These are phyloP conservation scores for Hymenoscyphus occultus DNA, from an alignment of 2,329 filamentous ascomycete genomes.

Conservation along the genomic window DNA sequence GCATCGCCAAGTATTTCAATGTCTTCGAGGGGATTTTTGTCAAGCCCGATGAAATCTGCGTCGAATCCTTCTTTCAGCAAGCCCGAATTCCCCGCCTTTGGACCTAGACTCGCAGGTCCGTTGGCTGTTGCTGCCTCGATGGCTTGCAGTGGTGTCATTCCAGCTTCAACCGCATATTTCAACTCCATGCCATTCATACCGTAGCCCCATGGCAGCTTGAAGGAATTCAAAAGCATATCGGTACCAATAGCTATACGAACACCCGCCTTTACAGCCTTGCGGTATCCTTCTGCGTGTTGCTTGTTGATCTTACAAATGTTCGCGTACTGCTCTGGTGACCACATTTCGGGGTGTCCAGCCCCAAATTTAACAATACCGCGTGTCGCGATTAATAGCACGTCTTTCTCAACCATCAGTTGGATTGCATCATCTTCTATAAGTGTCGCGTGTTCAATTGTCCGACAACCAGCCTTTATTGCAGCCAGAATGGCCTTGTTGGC, in stretches of 20 bases:
- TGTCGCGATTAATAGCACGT: background rate
- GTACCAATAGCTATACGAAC: constrained; percentile 49
- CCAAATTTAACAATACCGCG: constrained; percentile 39
- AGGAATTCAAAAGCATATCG: constrained; percentile 39
- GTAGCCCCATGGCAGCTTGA: constrained; percentile 34
- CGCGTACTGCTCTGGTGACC: constrained; percentile 31
- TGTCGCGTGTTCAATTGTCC: background rate
- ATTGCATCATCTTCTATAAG: background rate
- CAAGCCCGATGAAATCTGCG: constrained; percentile 47
- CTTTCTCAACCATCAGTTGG: background rate
- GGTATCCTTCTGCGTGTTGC: constrained; percentile 34
- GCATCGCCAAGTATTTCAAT: constrained; percentile 41
- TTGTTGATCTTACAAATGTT: background rate
- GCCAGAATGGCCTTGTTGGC: background rate
- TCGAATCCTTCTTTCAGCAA: constrained; percentile 46
- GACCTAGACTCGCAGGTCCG: constrained; percentile 44
- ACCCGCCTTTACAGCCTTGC: constrained; percentile 42
- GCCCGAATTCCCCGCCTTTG: constrained; percentile 44
- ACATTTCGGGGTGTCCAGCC: constrained; percentile 34
- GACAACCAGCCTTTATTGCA: background rate
- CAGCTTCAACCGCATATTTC: constrained; percentile 46
- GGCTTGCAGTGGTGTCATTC: constrained; percentile 48
- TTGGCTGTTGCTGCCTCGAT: constrained; percentile 51
- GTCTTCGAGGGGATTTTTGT: constrained; percentile 43
- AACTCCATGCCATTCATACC: constrained; percentile 47